phyloP scores from a whole-genome alignment of 2,329 filamentous ascomycete species.

The Talaromyces piceae region DNA sequence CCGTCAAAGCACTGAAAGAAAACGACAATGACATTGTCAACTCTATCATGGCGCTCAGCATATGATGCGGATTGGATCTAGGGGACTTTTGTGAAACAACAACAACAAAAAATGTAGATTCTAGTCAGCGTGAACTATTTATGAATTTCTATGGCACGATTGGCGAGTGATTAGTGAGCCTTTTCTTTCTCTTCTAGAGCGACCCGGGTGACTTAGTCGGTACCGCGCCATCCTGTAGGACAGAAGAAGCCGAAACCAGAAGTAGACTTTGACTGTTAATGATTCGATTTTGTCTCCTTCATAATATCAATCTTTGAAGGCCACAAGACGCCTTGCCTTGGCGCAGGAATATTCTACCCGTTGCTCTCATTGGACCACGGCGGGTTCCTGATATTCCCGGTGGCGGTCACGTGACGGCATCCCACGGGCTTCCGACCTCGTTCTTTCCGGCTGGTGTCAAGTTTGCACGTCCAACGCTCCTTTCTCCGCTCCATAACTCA shows the following conservation, averaged over 20 bases:
- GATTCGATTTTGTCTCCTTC: neutral
- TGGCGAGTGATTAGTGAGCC: neutral
- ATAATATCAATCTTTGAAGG: too few relatives aligned
- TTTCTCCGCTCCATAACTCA: conserved; percentile 13
- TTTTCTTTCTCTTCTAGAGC: neutral
- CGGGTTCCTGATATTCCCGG: conserved; percentile 6
- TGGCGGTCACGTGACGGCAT: conserved; percentile 6
- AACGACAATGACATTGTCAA: conserved; percentile 99
- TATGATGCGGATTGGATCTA: conserved; percentile 43
- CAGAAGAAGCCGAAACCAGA: neutral
- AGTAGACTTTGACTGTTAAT: neutral
- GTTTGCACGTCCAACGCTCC: conserved; percentile 11
- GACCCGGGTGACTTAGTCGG: neutral
- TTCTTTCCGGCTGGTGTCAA: conserved; percentile 9
- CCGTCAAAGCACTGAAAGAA: conserved; percentile 89
- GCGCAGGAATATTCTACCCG: too few relatives aligned
- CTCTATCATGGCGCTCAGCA: conserved; percentile 97
- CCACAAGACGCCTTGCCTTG: too few relatives aligned
- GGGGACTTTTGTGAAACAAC: too few relatives aligned
- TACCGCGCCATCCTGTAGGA: neutral
- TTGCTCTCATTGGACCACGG: neutral
- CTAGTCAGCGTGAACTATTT: conserved; percentile 1
- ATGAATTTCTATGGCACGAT: neutral
- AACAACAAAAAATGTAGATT: neutral
- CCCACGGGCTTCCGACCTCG: conserved; percentile 6